These are phyloP conservation scores for Penicillium brevicompactum DNA, from an alignment of 2,329 filamentous ascomycete species.

Conservation along the genomic window DNA sequence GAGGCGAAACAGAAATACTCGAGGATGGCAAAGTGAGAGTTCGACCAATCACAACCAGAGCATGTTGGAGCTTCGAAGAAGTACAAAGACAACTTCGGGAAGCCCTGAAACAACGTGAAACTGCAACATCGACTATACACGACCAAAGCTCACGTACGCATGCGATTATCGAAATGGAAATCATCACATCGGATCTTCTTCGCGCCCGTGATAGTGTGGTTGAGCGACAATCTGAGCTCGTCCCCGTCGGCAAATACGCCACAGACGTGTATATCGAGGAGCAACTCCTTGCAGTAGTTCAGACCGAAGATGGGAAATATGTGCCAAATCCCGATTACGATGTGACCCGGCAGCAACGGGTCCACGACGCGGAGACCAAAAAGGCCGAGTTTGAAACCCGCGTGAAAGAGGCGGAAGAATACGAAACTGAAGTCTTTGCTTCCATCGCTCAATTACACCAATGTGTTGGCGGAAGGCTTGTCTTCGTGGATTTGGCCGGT, in stretches of 20 bases:
- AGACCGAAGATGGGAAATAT: constrained; percentile 35
- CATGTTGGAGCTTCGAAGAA: constrained; percentile 39
- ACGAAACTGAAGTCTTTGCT: constrained; percentile 28
- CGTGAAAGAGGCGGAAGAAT: constrained; percentile 38
- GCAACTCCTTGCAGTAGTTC: constrained; percentile 32
- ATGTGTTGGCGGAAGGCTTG: constrained; percentile 45
- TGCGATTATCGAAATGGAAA: constrained; percentile 14
- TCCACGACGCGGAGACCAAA: constrained; percentile 44
- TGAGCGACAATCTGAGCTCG: constrained; percentile 48
- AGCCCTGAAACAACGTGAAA: neutral
- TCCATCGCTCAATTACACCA: constrained; percentile 16
- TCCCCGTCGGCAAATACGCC: constrained; percentile 48
- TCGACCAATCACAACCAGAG: constrained; percentile 34
- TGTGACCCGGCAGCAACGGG: constrained; percentile 40
- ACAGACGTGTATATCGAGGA: constrained; percentile 47
- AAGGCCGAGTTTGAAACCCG: constrained; percentile 39
- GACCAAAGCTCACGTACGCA: constrained; percentile 51
- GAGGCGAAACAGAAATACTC: constrained; percentile 46
- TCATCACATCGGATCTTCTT: constrained; percentile 40
- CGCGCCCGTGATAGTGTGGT: constrained; percentile 41
- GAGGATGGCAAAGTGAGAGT: constrained; percentile 46
- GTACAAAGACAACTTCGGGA: constrained; percentile 31
- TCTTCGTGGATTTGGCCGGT: constrained; percentile 52
- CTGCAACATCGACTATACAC: neutral
- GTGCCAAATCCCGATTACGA: constrained; percentile 37